Evolutionary conservation across 2,329 filamentous ascomycete species (phyloP), one percentile per base, ranked within the genome.

Genomic region (Emydomyces testavorans): DNA sequence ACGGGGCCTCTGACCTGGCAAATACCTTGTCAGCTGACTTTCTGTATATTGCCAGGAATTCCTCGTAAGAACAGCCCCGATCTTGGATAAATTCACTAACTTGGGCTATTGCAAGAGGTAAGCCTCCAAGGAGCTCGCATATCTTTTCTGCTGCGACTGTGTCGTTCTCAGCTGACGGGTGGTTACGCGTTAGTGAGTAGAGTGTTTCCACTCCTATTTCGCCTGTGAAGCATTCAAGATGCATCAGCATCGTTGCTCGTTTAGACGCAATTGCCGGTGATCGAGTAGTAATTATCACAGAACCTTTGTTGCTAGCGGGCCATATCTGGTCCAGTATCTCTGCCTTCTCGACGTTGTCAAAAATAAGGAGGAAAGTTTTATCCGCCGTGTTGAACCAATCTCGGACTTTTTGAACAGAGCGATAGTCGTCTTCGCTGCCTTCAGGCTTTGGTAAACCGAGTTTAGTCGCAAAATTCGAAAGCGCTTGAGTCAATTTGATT

Each of bases 41-140:
- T 21, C 38, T 34, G 29, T 34, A 42, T 3, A 50, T n/a, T 6
- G 26, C 31, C 16, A 50, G 36, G 21, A 48, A 28, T 16, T 50
- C 43, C 29, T 42, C 24, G 37, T 42, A 50, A 13, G 48, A 50
- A 38, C 20, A 47, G 7, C 48, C 44, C 6, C 37, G 28, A 20
- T 41, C 36, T 21, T 21, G 28, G 3, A 50, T 46, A 18, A 47
- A 47, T 31, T 47, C 36, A 28, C 48, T 29, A 3, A 50, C 28
- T 13, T 50, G 48, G 21, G 38, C 36, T 29, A 48, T 47, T 4
- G 42, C 48, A 20, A 50, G 29, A n/a, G 48, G 44, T 5, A 47
- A 31, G 23, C 35, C 48, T 18, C 37, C 48, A 35, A 50, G 44
- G 1, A 50, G n/a, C 8, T 15, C 16, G 21, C 15, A n/a, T 15